Evolutionary conservation across 2,329 filamentous ascomycete species (phyloP).

Genomic region (Leptoxyphium fumago): DNA sequence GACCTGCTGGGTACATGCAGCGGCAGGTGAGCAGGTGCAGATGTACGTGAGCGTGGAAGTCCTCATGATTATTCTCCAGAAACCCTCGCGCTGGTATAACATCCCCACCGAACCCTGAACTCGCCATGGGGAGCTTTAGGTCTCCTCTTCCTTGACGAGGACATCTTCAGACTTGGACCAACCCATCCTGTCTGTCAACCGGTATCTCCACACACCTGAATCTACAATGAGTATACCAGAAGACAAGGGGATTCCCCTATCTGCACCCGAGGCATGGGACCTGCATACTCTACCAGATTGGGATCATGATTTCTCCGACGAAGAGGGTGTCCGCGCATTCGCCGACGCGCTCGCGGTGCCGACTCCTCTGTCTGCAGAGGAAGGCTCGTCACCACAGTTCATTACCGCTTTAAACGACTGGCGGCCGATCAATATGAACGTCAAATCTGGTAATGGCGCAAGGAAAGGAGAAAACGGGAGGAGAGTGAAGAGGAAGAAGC

Average conservation of each 20-base stretch:
- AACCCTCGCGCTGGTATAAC: background rate
- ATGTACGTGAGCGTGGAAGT: background rate
- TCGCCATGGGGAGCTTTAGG: background rate
- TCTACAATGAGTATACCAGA: background rate
- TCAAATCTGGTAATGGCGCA: slow-evolving; percentile 31
- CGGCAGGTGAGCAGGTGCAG: background rate
- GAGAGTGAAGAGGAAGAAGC: slow-evolving; percentile 24
- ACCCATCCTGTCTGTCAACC: too few species aligned
- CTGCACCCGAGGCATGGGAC: slow-evolving; percentile 49
- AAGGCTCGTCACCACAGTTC: slow-evolving; percentile 42
- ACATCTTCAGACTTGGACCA: too few species aligned
- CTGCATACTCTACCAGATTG: slow-evolving; percentile 59
- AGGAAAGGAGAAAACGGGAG: slow-evolving; percentile 9
- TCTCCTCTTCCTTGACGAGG: background rate
- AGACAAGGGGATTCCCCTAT: slow-evolving; percentile 32
- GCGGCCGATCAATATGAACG: slow-evolving; percentile 68
- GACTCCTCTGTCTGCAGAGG: slow-evolving; percentile 50
- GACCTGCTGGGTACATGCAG: background rate
- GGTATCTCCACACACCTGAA: background rate
- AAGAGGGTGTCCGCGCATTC: slow-evolving; percentile 63
- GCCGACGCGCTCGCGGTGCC: slow-evolving; percentile 69
- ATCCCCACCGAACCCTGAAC: background rate
- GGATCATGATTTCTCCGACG: slow-evolving; percentile 60
- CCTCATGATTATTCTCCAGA: background rate
- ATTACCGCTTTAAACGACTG: slow-evolving; percentile 92